Evolutionary conservation across 2,329 filamentous ascomycete genomes (phyloP), one percentile per base, ranked within the genome.

Genomic region (Aspergillus sergii): DNA sequence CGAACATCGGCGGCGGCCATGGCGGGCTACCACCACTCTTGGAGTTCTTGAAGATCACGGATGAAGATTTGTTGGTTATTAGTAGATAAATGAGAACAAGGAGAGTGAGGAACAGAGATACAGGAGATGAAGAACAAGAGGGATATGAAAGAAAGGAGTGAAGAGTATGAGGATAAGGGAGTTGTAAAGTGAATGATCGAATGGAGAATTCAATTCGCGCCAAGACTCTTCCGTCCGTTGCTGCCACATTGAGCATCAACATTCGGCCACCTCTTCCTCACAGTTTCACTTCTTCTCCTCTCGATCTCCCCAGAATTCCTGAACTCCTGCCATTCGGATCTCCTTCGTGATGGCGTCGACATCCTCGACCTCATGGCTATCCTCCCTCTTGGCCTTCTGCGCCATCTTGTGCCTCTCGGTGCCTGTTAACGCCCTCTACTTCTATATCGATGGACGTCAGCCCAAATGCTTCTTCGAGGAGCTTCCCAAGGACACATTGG

Each of bases 381-480:
- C 74, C 43, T 75, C 73, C 41, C 75, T 82, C 64, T 79, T 91
- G 73, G 82, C 91, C 66, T 80, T 91, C 64, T 79, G 92, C 69
- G 83, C 93, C 74, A 84, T 90, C 65, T 83, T 94, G 79, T 80
- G 81, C 70, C 75, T 85, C 64, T 76, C 86, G 54, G 75, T 85
- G 41, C 88, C 89, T 64, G 88, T 91, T 66, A 91, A 93, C 76
- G 93, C 94, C 61, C 87, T 99, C 63, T 94, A 96, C 88, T 96
- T 99, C 85, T 98, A 91, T 84, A 89, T 98, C 79, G 93, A 98
- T 78, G 92, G 91, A 73, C 86, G 87, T 57, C 83, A 87, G 68
- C 90, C 92, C 70, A 97, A 96, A 83, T 99, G 95, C 82, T 99
- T 99, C 88, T 96, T 91, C 82, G 95, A 99, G 83, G 94, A 98